Evolutionary conservation across 768 basidiomycete genomes (phyloP).

Genomic region (Termitomyces sp.): DNA sequence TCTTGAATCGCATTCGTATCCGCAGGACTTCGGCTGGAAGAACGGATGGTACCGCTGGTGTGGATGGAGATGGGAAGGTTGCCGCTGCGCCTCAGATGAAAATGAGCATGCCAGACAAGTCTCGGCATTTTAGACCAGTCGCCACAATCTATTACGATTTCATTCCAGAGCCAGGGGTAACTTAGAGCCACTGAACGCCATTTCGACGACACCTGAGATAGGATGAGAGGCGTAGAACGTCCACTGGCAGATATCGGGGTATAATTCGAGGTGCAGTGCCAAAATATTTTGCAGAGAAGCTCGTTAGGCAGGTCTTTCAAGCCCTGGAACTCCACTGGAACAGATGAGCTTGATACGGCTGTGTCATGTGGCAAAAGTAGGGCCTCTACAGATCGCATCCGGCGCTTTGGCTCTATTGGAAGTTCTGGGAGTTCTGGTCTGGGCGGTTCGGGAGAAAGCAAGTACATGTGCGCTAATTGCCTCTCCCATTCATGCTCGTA

Average conservation of each 20-base stretch:
- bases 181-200: constrained; percentile 6
- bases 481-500: constrained; percentile 5
- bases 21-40: background rate
- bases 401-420: background rate
- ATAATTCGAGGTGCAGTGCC: background rate
- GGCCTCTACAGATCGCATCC: background rate
- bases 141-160: constrained; percentile 5
- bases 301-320: constrained; percentile 3
- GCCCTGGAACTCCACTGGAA: background rate
- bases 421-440: background rate
- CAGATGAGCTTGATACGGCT: background rate
- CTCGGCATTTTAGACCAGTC: constrained; percentile 1
- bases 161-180: constrained; percentile 8
- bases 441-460: background rate
- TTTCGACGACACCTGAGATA: constrained; percentile 4
- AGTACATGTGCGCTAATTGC: background rate
- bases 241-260: background rate
- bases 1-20: background rate
- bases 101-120: constrained; percentile 1
- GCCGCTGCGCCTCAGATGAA: constrained; percentile 1
- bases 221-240: background rate
- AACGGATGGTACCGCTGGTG: background rate
- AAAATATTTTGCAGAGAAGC: constrained; percentile 9
- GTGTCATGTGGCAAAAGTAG: background rate
- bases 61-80: background rate